Conservation (phyloP, 176 grass and related monocot genomes). For the Dendrocalamus sinicus region DNA sequence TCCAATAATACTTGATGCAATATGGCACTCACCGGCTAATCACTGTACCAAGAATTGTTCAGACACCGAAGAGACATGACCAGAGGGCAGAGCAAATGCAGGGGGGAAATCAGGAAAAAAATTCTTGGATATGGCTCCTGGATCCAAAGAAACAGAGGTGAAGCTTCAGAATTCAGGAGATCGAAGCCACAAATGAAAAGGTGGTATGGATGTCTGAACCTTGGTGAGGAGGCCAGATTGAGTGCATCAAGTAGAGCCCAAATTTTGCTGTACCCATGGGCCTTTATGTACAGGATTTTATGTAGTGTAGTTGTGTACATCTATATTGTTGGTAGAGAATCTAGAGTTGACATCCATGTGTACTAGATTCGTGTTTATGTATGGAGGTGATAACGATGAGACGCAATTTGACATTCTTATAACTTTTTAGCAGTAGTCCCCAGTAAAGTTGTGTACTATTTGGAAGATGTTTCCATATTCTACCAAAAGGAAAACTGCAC, state of each 20-base stretch:
- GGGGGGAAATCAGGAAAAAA: neutral
- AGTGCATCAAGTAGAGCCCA: slow-evolving; percentile 42
- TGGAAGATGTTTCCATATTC: neutral
- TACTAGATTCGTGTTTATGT: slow-evolving; percentile 27
- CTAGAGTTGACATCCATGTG: slow-evolving; percentile 51
- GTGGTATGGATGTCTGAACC: slow-evolving; percentile 13
- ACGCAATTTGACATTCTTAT: slow-evolving; percentile 15
- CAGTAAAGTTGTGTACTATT: slow-evolving; percentile 13
- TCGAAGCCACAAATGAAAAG: neutral
- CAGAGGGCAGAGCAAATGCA: neutral
- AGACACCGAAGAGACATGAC: neutral
- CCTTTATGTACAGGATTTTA: slow-evolving; percentile 41
- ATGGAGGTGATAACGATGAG: slow-evolving; percentile 25
- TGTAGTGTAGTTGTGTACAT: slow-evolving; percentile 40
- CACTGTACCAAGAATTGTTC: neutral
- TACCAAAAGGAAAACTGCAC: neutral
- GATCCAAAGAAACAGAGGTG: slow-evolving; percentile 18
- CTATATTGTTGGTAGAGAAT: slow-evolving; percentile 40
- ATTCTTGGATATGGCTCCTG: neutral
- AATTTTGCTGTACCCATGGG: slow-evolving; percentile 55
- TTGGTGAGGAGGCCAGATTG: slow-evolving; percentile 7
- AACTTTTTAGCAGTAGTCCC: neutral
- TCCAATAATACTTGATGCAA: slow-evolving; percentile 9
- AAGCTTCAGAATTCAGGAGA: slow-evolving; percentile 1
- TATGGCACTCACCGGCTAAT: slow-evolving; percentile 13